Base-by-base conservation (phyloP, 306 rosid species). In the Sesbania bispinosa region DNA sequence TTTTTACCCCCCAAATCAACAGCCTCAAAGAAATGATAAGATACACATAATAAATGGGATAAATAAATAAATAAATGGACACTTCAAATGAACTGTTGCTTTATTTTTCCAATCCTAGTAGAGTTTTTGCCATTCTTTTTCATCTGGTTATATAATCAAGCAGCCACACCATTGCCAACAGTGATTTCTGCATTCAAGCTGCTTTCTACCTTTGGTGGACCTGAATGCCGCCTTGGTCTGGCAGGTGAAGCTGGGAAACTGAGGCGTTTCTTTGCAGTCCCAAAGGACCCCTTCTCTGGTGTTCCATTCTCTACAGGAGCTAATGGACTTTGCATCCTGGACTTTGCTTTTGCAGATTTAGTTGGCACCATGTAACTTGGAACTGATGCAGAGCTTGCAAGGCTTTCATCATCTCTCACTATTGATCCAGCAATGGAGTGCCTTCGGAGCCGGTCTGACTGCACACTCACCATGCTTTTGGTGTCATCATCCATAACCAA, bases 351-450 rank as follows among this genome's bases (percentile, higher is more conserved):
- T 36, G 97, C 92, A 20, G 97, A 94, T 76, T 86, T 80, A 29
- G 98, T 89, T 21, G 94, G 86, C 53, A 88, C 88, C 97, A 90
- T 94, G 86, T 94, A 94, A 84, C 95, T 90, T 1, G 95, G 96
- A 69, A 90, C 67, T 7, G 94, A 59, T 32, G 83, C 83, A 70
- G 90, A 86, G 85, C 92, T 86, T 20, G 85, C 94, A 14, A 90
- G 85, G 74, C 96, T 87, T 58, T 84, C 94, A 4, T 88, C 88
- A 67, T 90, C 98, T 78, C 87, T 83, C 61, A 79, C 78, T 1
- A 73, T 69, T 21, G 89, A 80, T 42, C 96, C 92, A 18, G 68
- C 96, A 60, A 89, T 85, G 67, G 92, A 86, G 71, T 91, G 97
- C 88, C 99, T 89, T n/a, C n/a, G n/a, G n/a, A n/a, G n/a, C 70